phyloP scores from a whole-genome alignment of 768 basidiomycete genomes.

The Leccinum sublutescens region DNA sequence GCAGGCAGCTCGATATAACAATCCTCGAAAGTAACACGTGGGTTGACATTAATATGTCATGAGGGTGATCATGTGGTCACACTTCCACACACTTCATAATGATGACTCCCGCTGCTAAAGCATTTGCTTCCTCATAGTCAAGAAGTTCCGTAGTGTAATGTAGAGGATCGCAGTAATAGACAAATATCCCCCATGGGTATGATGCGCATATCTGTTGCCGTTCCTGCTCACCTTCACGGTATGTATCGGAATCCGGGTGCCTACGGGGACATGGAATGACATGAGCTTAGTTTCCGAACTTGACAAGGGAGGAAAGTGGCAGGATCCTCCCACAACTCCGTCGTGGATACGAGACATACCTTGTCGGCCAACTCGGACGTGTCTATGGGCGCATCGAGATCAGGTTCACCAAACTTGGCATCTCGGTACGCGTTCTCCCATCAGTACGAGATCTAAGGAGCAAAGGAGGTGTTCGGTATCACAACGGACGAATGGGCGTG shows the following conservation, averaged over 20 bases:
- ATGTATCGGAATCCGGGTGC: slow-evolving; percentile 63
- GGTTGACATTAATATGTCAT: too few species aligned
- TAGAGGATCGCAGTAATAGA: background rate
- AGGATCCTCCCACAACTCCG: background rate
- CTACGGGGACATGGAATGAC: slow-evolving; percentile 29
- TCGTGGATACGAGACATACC: background rate
- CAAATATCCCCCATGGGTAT: background rate
- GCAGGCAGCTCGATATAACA: too few species aligned
- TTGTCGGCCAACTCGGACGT: slow-evolving; percentile 65
- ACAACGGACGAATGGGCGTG: background rate
- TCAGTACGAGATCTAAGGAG: slow-evolving; percentile 56
- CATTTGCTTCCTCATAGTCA: background rate
- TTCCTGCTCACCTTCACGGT: slow-evolving; percentile 14
- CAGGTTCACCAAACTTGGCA: slow-evolving; percentile 46
- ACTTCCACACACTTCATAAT: too few species aligned
- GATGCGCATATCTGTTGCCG: background rate
- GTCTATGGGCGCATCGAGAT: slow-evolving; percentile 51
- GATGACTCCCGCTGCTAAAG: too few species aligned
- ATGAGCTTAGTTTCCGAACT: background rate
- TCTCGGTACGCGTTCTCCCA: slow-evolving; percentile 59
- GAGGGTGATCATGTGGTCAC: too few species aligned
- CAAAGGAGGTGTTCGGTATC: background rate
- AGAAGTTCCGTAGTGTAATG: background rate
- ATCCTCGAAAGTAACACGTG: too few species aligned
- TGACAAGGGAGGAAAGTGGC: background rate